These are phyloP conservation scores for Scutellaria minor DNA, from an alignment of 257 asterid species.

Conservation along the genomic window DNA sequence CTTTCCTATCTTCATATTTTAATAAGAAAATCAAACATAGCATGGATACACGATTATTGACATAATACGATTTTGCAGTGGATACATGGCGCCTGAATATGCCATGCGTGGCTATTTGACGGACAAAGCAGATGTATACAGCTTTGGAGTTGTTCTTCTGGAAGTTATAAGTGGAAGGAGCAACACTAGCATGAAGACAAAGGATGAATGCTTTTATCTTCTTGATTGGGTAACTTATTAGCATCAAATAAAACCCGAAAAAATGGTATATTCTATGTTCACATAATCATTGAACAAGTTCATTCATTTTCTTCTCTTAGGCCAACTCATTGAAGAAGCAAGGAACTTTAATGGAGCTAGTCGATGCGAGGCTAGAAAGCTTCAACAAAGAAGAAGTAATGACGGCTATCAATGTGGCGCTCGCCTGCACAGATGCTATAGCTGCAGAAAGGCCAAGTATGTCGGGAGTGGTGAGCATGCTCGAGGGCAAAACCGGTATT, in stretches of 20 bases:
- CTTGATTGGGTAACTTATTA: conserved; percentile 55
- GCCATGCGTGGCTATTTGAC: conserved; percentile 69
- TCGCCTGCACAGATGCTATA: conserved; percentile 53
- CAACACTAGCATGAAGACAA: conserved; percentile 47
- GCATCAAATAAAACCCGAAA: neutral
- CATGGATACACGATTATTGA: neutral
- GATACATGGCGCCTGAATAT: conserved; percentile 67
- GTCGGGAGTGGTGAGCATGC: conserved; percentile 68
- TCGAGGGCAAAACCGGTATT: conserved; percentile 51
- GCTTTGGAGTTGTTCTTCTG: conserved; percentile 57
- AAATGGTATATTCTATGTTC: neutral
- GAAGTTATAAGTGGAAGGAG: conserved; percentile 55
- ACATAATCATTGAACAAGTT: neutral
- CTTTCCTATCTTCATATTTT: neutral
- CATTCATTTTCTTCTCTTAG: conserved; percentile 33
- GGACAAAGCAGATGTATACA: conserved; percentile 68
- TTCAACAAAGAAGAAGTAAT: conserved; percentile 47
- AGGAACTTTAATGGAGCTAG: conserved; percentile 54
- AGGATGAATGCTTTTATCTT: conserved; percentile 46
- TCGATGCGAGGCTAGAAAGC: conserved; percentile 55
- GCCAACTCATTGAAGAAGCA: conserved; percentile 50
- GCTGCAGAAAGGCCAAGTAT: conserved; percentile 62
- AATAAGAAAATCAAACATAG: too few relatives aligned
- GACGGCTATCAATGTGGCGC: conserved; percentile 50
- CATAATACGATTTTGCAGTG: conserved; percentile 36